Evolutionary conservation across 495 filamentous ascomycete species (phyloP).

Genomic region (Aspergillus diversus): DNA sequence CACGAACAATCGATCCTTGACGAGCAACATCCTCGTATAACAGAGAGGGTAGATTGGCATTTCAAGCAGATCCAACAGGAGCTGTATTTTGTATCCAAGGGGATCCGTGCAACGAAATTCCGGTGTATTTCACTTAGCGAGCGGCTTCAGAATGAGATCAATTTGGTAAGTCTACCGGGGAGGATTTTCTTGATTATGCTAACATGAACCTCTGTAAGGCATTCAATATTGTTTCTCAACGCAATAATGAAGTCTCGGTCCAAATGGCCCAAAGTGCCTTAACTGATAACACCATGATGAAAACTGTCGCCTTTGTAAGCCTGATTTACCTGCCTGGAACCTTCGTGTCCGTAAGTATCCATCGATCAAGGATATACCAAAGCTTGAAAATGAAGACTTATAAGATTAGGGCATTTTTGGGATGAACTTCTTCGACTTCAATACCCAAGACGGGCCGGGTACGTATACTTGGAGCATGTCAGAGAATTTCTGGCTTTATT

Average conservation of each 20-base stretch:
- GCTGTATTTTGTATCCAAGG: not conserved
- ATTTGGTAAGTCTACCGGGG: slow-evolving; percentile 40
- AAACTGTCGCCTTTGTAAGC: slow-evolving; percentile 35
- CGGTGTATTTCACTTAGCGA: not conserved
- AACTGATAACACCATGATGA: slow-evolving; percentile 38
- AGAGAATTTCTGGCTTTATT: slow-evolving; percentile 38
- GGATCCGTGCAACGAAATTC: not conserved
- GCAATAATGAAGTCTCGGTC: slow-evolving; percentile 25
- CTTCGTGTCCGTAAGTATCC: slow-evolving; percentile 35
- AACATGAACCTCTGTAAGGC: slow-evolving; percentile 11
- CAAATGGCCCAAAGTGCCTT: slow-evolving; percentile 27
- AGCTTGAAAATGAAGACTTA: not conserved
- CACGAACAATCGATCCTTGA: no score
- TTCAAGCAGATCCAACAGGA: not conserved
- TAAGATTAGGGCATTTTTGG: slow-evolving; percentile 33
- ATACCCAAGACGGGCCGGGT: slow-evolving; percentile 5
- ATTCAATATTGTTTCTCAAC: slow-evolving; percentile 36
- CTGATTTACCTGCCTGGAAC: slow-evolving; percentile 44
- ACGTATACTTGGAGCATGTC: slow-evolving; percentile 22
- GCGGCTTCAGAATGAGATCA: slow-evolving; percentile 47
- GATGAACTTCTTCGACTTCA: slow-evolving; percentile 38
- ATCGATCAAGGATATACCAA: not conserved
- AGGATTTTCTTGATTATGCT: not conserved
- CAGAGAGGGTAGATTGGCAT: no score
- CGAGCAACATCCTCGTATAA: no score